A percentile compares a stretch with the other conserved stretches of the same genome.
Conservation (phyloP, 345 rosid genomes). For the Litchi chinensis region DNA sequence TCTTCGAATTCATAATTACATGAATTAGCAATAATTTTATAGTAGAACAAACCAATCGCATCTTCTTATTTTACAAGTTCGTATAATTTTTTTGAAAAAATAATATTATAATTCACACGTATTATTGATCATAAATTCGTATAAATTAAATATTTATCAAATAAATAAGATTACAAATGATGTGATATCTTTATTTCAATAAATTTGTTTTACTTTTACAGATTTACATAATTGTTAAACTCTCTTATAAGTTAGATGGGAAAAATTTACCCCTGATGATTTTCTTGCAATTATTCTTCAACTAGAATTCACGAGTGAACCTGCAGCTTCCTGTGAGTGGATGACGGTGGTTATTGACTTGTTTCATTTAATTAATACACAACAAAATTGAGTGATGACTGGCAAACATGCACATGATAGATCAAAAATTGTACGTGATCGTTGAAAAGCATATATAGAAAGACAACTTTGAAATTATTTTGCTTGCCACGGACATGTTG, state of each 20-base stretch:
- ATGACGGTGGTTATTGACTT: background rate
- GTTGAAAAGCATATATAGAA: background rate
- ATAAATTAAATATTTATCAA: too few relatives aligned
- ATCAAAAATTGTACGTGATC: background rate
- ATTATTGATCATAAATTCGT: too few relatives aligned
- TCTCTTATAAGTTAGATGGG: background rate
- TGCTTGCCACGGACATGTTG: background rate
- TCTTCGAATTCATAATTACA: background rate
- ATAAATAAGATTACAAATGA: too few relatives aligned
- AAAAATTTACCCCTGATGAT: background rate
- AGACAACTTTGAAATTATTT: background rate
- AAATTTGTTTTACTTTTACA: too few relatives aligned
- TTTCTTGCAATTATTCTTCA: constrained; percentile 4
- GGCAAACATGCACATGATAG: background rate
- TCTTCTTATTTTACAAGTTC: background rate
- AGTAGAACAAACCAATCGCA: background rate
- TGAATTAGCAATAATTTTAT: background rate
- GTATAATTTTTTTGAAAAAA: too few relatives aligned
- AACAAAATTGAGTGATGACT: background rate
- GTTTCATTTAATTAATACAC: too few relatives aligned
- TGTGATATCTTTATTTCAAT: too few relatives aligned
- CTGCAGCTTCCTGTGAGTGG: constrained; percentile 4
- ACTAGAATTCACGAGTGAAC: constrained; percentile 19
- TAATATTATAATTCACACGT: too few relatives aligned
- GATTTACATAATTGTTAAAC: too few relatives aligned